phyloP scores from a whole-genome alignment of 768 basidiomycete genomes.

The Pleurotus platypus region DNA sequence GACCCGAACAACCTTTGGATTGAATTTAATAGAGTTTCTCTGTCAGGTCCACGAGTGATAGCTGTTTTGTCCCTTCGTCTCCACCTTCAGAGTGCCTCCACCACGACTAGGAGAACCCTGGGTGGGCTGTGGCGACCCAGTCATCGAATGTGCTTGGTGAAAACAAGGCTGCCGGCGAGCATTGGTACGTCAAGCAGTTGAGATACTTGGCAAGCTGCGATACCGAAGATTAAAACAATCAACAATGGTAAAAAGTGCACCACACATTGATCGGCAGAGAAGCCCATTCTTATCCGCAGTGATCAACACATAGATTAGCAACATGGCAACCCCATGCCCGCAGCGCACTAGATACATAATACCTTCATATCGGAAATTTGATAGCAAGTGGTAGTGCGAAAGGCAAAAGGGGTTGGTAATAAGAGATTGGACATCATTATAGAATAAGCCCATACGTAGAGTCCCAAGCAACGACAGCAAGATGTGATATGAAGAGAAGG shows the following conservation, averaged over 20 bases:
- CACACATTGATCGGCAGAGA: too few relatives aligned
- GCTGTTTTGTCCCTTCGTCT: too few relatives aligned
- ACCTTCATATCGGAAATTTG: neutral
- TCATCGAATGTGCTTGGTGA: too few relatives aligned
- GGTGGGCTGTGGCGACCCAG: too few relatives aligned
- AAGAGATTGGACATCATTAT: neutral
- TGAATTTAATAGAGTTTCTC: too few relatives aligned
- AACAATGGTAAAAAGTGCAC: too few relatives aligned
- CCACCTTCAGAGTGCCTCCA: too few relatives aligned
- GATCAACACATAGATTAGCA: conserved; percentile 1
- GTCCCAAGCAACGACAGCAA: neutral
- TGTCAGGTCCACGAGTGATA: too few relatives aligned
- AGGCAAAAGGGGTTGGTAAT: neutral
- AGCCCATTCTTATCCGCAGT: neutral
- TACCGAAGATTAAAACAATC: too few relatives aligned
- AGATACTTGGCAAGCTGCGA: neutral
- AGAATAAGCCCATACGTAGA: neutral
- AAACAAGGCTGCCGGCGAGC: neutral
- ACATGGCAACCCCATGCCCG: neutral
- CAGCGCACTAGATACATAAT: neutral
- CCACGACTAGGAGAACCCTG: too few relatives aligned
- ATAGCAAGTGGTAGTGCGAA: neutral
- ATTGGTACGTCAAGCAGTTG: neutral
- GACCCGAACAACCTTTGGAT: too few relatives aligned
- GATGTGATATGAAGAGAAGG: neutral